Evolutionary conservation across 768 basidiomycete species (phyloP), one percentile per base, ranked within the genome.

Genomic region (Psilocybe cubensis): DNA sequence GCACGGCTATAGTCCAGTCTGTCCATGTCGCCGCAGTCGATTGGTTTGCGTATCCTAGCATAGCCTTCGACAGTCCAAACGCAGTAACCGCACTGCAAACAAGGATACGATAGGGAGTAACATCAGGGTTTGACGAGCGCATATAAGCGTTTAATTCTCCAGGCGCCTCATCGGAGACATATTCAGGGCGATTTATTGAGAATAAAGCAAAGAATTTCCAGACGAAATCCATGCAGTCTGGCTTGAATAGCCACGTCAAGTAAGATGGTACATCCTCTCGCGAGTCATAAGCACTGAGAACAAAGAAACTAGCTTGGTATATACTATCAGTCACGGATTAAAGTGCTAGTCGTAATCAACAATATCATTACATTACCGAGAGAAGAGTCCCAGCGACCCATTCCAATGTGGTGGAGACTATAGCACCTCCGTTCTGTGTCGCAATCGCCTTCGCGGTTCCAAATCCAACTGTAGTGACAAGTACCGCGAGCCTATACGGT

Each of bases 211-310:
- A 21, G 12, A 27, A 4, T 9, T 14, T 40, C 52, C 52, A 53
- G 5, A 53, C 25, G 18, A 53, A n/a, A 20, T 53, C 27, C 41
- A 53, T 44, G 20, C 52, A 53, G 21, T 53, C 52, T 6, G 52
- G 52, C 25, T 53, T 29, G 42, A 53, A 53, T 6, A 43, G 24
- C 52, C 40, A 53, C 8, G 17, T 4, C 12, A 53, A 25, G 12
- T 12, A 43, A 4, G 10, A 17, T 2, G 52, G 52, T 4, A 43
- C 18, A 12, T 18, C 8, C 17, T 23, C 20, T 25, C 28, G 38
- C 2, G 52, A 43, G 4, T 53, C 52, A 28, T 53, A 53, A 6
- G 40, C 24, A 11, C 52, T 33, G 23, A 53, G 24, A 18, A 10
- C 10, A 20, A 53, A 53, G 28, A 53, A 31, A 17, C 52, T 53